Base-by-base conservation (phyloP, 306 rosid genomes). In the Clitoria ternatea region DNA sequence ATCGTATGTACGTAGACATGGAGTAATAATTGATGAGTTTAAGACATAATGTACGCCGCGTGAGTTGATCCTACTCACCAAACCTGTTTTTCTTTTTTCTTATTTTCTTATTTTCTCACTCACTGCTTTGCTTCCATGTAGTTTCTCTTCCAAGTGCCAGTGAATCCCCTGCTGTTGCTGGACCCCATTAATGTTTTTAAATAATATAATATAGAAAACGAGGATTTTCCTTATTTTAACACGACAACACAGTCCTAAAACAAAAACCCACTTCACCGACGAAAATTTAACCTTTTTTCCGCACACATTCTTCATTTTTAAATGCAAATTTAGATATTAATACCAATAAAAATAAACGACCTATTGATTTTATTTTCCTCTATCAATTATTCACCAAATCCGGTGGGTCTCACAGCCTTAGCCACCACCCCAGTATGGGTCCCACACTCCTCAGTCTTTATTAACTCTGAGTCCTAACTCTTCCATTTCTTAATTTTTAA, bases 381-480 rank as follows among this genome's bases (percentile, higher is more conserved):
- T 48, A 23, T 42, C 32, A 37, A 37, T 49, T 49, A 69, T 43
- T 78, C 61, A 70, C 78, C 70, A 66, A 80, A 60, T 70, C 71
- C 67, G 80, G 85, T 74, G 76, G 80, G 72, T 40, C 69, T 40
- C 69, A 80, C 60, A 82, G 67, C 82, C 72, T 18, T 66, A 61
- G 78, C 77, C 90, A 82, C 78, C 84, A 54, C 74, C 79, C 14
- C 61, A 37, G 36, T 2, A 7, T 75, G 77, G 96, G 73, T 53
- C 91, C 95, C 82, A 74, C 84, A 66, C 69, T 55, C 81, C 72
- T 74, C 84, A 76, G 70, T 67, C 60, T 42, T 53, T 63, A 72
- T 40, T 65, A 47, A 56, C 69, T 29, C 69, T 39, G 19, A 63
- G 1, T 42, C 43, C 8, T 17, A 45, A 53, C 35, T 77, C 49